phyloP scores from a whole-genome alignment of 2,329 filamentous ascomycete genomes.

The Akanthomyces muscarius region DNA sequence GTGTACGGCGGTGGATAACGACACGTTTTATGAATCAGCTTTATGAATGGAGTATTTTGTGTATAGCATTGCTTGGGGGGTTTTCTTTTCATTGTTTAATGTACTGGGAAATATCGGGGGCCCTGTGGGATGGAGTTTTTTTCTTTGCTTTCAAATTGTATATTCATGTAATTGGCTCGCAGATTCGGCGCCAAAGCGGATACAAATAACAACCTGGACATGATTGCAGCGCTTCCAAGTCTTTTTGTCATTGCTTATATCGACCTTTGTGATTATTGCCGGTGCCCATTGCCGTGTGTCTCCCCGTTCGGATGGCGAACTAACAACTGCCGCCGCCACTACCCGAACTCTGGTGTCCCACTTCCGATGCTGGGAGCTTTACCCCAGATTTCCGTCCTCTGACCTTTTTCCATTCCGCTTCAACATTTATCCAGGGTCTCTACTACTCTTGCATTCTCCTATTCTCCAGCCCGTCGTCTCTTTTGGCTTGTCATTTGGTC shows the following conservation, averaged over 20 bases:
- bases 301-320: neutral
- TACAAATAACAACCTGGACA: neutral
- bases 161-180: neutral
- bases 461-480: neutral
- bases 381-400: slow-evolving; percentile 13
- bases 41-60: neutral
- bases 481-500: neutral
- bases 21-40: neutral
- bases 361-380: neutral
- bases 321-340: slow-evolving; percentile 16
- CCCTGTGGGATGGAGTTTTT: neutral
- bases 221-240: no score
- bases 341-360: slow-evolving; percentile 11
- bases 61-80: neutral
- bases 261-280: neutral
- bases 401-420: neutral
- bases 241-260: neutral
- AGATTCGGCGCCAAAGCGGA: neutral
- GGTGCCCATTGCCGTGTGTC: neutral
- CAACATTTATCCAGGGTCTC: neutral
- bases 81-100: neutral
- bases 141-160: neutral
- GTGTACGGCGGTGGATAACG: neutral
- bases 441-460: neutral
- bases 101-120: neutral